Base-by-base conservation (phyloP, 306 rosid species). In the Gastrolobium bilobum region DNA sequence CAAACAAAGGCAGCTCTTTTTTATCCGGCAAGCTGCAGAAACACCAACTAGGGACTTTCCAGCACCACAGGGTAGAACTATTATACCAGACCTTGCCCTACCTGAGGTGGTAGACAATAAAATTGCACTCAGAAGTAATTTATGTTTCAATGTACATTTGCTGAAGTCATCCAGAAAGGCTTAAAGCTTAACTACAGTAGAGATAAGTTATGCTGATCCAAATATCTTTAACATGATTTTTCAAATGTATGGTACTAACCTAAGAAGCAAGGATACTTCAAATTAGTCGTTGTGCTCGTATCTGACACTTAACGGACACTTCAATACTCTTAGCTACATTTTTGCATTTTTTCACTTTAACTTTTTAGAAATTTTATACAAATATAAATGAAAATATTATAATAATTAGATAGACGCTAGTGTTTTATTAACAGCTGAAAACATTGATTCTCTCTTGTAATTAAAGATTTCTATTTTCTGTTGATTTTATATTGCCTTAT, bases 11-110 rank as follows among this genome's bases (percentile, higher is more conserved):
- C 97, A 94, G 81, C 99, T 94, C 85, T 94, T 92, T 79, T 87
- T 93, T 59, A 94, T 89, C 81, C 97, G 90, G 78, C 87, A 87
- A 73, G 99, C 99, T 33, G 99, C 99, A 86, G 99, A 94, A 82
- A 94, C 99, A 61, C 99, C 99, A 68, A 94, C 99, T 43, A 94
- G 85, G 82, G 99, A 94, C 87, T 94, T 94, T 79, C 97, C 97
- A 54, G 99, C 97, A 84, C 99, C 99, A 79, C 99, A 92, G 52
- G 99, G 99, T 39, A 94, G 84, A 67, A 94, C 99, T 82, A 94
- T 94, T 76, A 94, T 94, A 57, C 99, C 99, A 56, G 99, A 94
- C 86, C 99, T 90, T 83, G 99, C 99, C 86, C 97, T 91, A 56
- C 99, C 97, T 94, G 89, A 61, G 78, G 80, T 68, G 44, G 61